Conservation (phyloP, 2,329 filamentous ascomycete genomes). For the Didymella glomerata region DNA sequence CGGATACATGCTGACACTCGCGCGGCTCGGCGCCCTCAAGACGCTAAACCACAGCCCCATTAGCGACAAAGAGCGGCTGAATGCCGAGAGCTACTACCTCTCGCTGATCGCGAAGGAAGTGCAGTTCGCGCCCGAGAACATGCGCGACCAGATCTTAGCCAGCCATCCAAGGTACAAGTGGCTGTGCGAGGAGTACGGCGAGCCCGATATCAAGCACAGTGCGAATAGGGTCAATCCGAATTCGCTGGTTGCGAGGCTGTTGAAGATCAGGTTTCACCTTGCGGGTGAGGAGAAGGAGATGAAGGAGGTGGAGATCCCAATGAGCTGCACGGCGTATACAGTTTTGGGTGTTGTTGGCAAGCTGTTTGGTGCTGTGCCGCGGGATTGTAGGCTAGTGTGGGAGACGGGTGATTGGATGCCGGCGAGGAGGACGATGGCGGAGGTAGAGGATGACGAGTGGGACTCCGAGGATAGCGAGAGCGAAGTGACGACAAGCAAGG, state of each 20-base stretch:
- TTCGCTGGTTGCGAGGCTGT: conserved; percentile 81
- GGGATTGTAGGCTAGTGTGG: conserved; percentile 76
- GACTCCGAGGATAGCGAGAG: conserved; percentile 53
- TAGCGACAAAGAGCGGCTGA: conserved; percentile 75
- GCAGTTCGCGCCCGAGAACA: conserved; percentile 63
- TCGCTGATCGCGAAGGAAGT: conserved; percentile 82
- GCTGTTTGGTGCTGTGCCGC: conserved; percentile 71
- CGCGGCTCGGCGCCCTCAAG: conserved; percentile 72
- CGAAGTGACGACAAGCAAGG: conserved; percentile 72
- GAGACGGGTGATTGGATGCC: conserved; percentile 93
- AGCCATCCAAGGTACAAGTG: conserved; percentile 76
- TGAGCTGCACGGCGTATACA: conserved; percentile 79
- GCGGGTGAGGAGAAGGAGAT: conserved; percentile 18
- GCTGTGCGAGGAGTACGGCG: conserved; percentile 79
- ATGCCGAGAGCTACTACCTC: conserved; percentile 94
- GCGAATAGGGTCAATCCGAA: conserved; percentile 69
- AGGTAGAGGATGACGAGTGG: conserved; percentile 61
- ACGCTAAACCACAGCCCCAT: conserved; percentile 77
- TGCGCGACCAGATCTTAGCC: conserved; percentile 63
- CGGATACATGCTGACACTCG: conserved; percentile 87
- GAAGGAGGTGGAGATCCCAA: conserved; percentile 67
- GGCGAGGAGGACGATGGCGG: conserved; percentile 67
- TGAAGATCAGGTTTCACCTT: conserved; percentile 66
- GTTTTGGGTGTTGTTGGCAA: conserved; percentile 80
- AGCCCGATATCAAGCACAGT: conserved; percentile 67